Evolutionary conservation across 352 stramenopile species (phyloP), one percentile per base, ranked within the genome.

Genomic region (Globisporangium solare): DNA sequence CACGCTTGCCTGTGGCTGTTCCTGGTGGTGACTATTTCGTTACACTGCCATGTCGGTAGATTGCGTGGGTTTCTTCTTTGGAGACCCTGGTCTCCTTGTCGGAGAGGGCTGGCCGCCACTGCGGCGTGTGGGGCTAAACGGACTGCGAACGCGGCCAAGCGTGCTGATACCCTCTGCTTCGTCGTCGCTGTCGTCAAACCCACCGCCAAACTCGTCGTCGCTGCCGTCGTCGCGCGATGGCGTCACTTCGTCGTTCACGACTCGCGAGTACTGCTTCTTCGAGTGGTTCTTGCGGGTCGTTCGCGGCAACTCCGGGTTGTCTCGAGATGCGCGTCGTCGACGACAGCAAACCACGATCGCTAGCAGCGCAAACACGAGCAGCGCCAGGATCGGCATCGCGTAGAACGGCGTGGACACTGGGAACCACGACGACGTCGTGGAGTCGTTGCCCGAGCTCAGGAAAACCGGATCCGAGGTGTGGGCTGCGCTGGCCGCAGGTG

Each of bases 171-270:
- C 54, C 3, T 47, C 45, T 12, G 20, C 52, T 21, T 52, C 49
- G 10, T 51, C 41, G 18, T 51, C 27, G 12, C 52, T 58, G 40
- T 58, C 52, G 15, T 13, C 27, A 35, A 35, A 35, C 17, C 54
- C 37, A 12, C 18, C 43, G 15, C 45, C 58, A 56, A 60, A 59
- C 35, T 60, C 58, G 21, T 52, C 56, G 18, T 66, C 22, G 8
- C 64, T 60, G 11, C 64, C 58, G 3, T 54, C 56, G 27, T 64
- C 52, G 12, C 12, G 32, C 12, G 57, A 58, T 21, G 50, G 41
- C 35, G 49, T 49, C 42, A 63, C 50, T 40, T 63, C 57, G 50
- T 63, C 57, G n/a, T 47, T 63, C 42, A 63, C 57, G 31, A 63
- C 57, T 31, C 57, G 57, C 21, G 57, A 63, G 22, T 63, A 63